Conservation (phyloP, 2,329 filamentous ascomycete genomes). For the Canariomyces notabilis region DNA sequence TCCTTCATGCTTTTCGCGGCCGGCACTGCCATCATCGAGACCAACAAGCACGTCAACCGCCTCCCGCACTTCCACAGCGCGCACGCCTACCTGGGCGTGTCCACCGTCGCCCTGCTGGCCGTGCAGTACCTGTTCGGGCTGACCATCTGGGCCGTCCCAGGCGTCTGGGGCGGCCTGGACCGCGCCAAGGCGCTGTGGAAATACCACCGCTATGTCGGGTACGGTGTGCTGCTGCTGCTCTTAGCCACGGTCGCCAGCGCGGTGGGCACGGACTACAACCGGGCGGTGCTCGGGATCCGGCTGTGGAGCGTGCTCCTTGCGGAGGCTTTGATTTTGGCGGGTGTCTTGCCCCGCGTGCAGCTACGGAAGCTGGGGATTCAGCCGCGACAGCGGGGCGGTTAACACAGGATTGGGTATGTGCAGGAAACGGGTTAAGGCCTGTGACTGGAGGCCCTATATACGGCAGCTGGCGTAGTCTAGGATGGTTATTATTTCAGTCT, state of each 20-base stretch:
- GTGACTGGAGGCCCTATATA: background rate
- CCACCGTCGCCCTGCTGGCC: constrained; percentile 64
- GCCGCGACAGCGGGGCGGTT: background rate
- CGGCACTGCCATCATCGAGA: constrained; percentile 68
- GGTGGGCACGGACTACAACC: constrained; percentile 70
- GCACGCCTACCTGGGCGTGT: constrained; percentile 78
- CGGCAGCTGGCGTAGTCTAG: no score
- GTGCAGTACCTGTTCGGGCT: constrained; percentile 75
- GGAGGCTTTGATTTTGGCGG: constrained; percentile 60
- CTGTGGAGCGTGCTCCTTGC: constrained; percentile 71
- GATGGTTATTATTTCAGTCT: no score
- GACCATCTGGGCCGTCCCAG: constrained; percentile 72
- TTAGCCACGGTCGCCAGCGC: constrained; percentile 71
- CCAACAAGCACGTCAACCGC: constrained; percentile 71
- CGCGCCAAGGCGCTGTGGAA: constrained; percentile 83
- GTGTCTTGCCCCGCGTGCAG: constrained; percentile 74
- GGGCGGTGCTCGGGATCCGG: constrained; percentile 63
- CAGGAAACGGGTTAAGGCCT: background rate
- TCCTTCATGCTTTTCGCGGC: constrained; percentile 57
- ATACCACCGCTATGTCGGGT: constrained; percentile 77
- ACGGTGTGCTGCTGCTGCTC: constrained; percentile 64
- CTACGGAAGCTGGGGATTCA: constrained; percentile 67
- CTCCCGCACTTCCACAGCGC: constrained; percentile 71
- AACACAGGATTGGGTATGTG: background rate
- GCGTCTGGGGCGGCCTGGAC: constrained; percentile 70